phyloP scores from a whole-genome alignment of 345 rosid genomes.

The Bruguiera sexangula region DNA sequence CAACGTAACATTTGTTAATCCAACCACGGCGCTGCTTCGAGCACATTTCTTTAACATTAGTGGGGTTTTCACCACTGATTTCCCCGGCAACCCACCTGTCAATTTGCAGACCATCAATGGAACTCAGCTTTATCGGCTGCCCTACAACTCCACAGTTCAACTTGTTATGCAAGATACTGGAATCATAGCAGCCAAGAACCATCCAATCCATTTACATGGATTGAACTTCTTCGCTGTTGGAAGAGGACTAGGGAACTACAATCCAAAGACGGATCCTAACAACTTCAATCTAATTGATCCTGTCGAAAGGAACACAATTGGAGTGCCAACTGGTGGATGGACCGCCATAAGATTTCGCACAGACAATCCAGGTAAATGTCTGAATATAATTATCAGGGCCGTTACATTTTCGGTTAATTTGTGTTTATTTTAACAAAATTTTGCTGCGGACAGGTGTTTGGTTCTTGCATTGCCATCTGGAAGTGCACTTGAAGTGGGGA shows the following conservation, averaged over 20 bases:
- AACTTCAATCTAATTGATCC: slow-evolving; percentile 64
- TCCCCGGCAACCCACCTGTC: slow-evolving; percentile 26
- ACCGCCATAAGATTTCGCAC: slow-evolving; percentile 65
- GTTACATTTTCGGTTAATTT: not conserved
- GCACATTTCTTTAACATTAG: slow-evolving; percentile 53
- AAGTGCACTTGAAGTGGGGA: slow-evolving; percentile 98
- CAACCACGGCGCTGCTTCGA: slow-evolving; percentile 49
- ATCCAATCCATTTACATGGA: slow-evolving; percentile 41
- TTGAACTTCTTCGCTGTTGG: slow-evolving; percentile 40
- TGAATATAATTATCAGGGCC: too few relatives aligned
- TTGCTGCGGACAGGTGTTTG: too few relatives aligned
- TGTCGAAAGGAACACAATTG: slow-evolving; percentile 69
- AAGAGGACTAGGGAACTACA: slow-evolving; percentile 32
- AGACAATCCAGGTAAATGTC: slow-evolving; percentile 62
- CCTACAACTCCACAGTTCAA: slow-evolving; percentile 35
- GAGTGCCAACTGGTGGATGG: slow-evolving; percentile 81
- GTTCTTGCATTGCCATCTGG: slow-evolving; percentile 96
- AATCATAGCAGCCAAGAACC: slow-evolving; percentile 35
- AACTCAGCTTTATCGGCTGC: slow-evolving; percentile 29
- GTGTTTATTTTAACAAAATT: too few relatives aligned
- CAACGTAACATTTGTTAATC: slow-evolving; percentile 66
- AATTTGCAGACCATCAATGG: slow-evolving; percentile 26
- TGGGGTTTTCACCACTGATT: slow-evolving; percentile 39
- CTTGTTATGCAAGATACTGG: slow-evolving; percentile 45
- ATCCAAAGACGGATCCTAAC: slow-evolving; percentile 30